Evolutionary conservation across 345 rosid genomes (phyloP), one percentile per base, ranked within the genome.

Genomic region (Eucalyptus shirleyi): DNA sequence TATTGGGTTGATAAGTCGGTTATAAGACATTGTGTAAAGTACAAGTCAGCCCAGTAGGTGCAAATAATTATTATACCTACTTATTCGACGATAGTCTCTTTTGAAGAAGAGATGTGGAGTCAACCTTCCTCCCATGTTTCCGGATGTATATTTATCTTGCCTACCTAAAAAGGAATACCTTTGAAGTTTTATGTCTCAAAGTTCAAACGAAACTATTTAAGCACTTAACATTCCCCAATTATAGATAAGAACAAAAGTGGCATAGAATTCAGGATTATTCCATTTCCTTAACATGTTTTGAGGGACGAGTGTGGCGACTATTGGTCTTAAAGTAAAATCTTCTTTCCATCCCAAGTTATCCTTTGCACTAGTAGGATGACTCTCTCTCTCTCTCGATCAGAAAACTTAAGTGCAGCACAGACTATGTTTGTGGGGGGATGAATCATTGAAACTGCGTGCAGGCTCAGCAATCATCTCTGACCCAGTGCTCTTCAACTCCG

Each of bases 11-110:
- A 53, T 53, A 8, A 53, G 59, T 53, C 2, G 5, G 2, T 4
- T 21, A 53, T 53, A 53, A 53, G 0, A 21, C 11, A 19, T 53
- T 0, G 1, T 19, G 24, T 53, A 53, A 53, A 53, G 24, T 53
- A 53, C 59, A 53, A 53, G 59, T 8, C 1, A 19, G 59, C 59
- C 24, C 2, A 19, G 24, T 1, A 19, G 59, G 11, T 53, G 59
- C 1, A 0, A 53, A 11, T 8, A 53, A 53, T 5, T 21, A 8
- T 0, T 3, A 53, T 53, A 21, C 59, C 5, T 53, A 53, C 11
- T 53, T 53, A 53, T 53, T 53, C 11, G 7, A 26, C 1, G 16
- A 60, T 60, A 60, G n/a, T 53, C 59, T 19, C 26, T 53, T 53
- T 53, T 53, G 59, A 53, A 53, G 5, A 53, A 53, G 59, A 53